Evolutionary conservation across 2,329 filamentous ascomycete genomes (phyloP), one percentile per base, ranked within the genome.

Genomic region (Blastomyces gilchristii): DNA sequence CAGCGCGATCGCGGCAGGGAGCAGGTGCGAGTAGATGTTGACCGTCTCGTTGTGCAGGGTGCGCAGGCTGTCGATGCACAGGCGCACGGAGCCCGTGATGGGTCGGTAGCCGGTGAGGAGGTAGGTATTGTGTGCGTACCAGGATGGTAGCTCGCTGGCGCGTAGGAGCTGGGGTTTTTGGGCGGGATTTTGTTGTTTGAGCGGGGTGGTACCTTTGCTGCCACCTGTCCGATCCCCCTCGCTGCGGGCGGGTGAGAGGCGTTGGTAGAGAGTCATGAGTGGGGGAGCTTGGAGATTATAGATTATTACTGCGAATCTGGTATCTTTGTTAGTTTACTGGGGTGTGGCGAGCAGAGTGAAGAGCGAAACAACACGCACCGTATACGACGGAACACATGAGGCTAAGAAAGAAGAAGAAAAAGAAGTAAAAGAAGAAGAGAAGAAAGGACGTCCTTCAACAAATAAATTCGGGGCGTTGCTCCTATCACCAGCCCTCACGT

Each of bases 11-110:
- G 87, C 56, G 12, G 87, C 84, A 6, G 90, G 91, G 53, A 90
- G 69, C 12, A 90, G 79, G 72, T 90, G 87, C 1, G 85, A 82
- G 73, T 87, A 89, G 69, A 90, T 89, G 72, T 90, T 90, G 54
- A 89, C 83, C 8, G 83, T 83, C 71, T 87, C 84, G 71, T 87
- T 89, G 75, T 90, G 86, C 16, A 89, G 69, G 72, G 87, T 85
- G 58, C 78, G 74, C 31, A 89, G 76, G 52, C 82, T 85, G 50
- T 80, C 75, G 63, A 84, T 77, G 31, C 84, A 88, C 62, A 77
- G 79, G 16, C 71, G 64, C 73, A 84, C 87, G 0, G 86, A 88
- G 63, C 81, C 81, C 2, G 84, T 85, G 34, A 80, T 79, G 0
- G 83, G 82, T 47, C 87, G 83, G 75, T 90, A 90, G 65, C 85